Percentiles rank a stretch among this genome's conserved stretches.
phyloP scores from a whole-genome alignment of 2,329 filamentous ascomycete genomes.

The Ilyonectria robusta region DNA sequence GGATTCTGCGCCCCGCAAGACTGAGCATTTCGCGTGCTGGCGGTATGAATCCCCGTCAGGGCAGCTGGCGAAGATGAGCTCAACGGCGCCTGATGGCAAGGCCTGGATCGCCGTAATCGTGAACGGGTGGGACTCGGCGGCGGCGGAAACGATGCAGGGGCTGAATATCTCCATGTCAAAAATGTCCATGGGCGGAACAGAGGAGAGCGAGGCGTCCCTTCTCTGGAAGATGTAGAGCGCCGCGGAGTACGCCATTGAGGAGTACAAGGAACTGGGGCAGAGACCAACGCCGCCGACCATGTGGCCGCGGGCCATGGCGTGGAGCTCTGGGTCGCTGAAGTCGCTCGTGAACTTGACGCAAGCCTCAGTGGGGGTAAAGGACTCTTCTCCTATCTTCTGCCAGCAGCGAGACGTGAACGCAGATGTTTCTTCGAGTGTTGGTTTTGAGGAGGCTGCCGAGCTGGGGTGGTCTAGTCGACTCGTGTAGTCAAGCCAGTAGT shows the following conservation, averaged over 20 bases:
- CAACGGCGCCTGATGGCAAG: no score
- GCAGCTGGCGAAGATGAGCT: no score
- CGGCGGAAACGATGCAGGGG: no score
- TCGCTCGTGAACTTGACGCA: not conserved
- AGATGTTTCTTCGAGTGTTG: not conserved
- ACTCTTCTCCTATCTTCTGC: slow-evolving; percentile 62
- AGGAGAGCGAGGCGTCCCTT: no score
- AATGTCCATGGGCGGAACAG: no score
- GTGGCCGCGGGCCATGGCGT: slow-evolving; percentile 23
- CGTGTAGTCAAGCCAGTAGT: slow-evolving; percentile 75
- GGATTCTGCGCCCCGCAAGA: no score
- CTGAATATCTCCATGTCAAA: no score
- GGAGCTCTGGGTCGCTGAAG: not conserved
- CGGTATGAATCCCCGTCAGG: no score
- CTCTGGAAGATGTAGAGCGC: slow-evolving; percentile 38
- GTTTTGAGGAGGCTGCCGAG: not conserved
- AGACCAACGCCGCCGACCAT: slow-evolving; percentile 40
- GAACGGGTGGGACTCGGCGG: no score
- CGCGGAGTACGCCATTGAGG: slow-evolving; percentile 8
- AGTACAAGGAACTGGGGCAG: slow-evolving; percentile 5
- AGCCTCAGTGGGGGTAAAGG: slow-evolving; percentile 13
- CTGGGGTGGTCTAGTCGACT: slow-evolving; percentile 54
- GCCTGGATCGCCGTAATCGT: no score
- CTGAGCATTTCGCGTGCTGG: no score
- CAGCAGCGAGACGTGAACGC: slow-evolving; percentile 63